These are phyloP conservation scores for Mollisiaceae sp. DNA, from an alignment of 2,329 filamentous ascomycete species.

Conservation along the genomic window DNA sequence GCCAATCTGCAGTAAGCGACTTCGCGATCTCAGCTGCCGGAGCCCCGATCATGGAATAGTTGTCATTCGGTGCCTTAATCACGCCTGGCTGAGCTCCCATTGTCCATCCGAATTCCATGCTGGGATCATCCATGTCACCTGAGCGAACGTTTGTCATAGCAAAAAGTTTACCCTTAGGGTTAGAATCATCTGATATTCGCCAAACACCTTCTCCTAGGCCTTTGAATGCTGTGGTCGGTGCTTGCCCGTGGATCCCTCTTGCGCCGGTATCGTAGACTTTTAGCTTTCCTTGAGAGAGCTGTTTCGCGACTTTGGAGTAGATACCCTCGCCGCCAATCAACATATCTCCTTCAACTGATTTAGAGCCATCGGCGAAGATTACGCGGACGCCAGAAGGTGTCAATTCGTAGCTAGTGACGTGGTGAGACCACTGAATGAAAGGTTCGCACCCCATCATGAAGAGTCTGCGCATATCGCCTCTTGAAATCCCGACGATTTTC, in stretches of 20 bases:
- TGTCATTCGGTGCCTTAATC: constrained; percentile 62
- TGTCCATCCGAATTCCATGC: constrained; percentile 66
- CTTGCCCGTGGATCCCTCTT: constrained; percentile 68
- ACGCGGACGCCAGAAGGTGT: constrained; percentile 59
- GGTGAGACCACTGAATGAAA: constrained; percentile 58
- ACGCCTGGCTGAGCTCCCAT: constrained; percentile 62
- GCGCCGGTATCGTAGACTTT: constrained; percentile 69
- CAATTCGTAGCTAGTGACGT: constrained; percentile 63
- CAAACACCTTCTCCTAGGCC: constrained; percentile 68
- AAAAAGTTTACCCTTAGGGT: constrained; percentile 53
- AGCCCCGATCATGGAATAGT: constrained; percentile 62
- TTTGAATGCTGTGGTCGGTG: constrained; percentile 65
- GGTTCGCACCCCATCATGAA: constrained; percentile 63
- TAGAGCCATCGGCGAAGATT: constrained; percentile 64
- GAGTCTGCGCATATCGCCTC: constrained; percentile 65
- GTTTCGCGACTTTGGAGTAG: constrained; percentile 62
- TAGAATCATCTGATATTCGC: constrained; percentile 54
- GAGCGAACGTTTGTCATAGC: constrained; percentile 69
- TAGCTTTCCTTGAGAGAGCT: constrained; percentile 60
- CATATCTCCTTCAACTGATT: constrained; percentile 62
- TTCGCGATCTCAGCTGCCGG: constrained; percentile 63
- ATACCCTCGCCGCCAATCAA: constrained; percentile 68
- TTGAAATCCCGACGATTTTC: constrained; percentile 64
- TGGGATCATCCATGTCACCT: constrained; percentile 62
- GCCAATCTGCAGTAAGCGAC: constrained; percentile 58